Base-by-base conservation (phyloP, 2,329 filamentous ascomycete genomes). In the Aspergillus neotritici region DNA sequence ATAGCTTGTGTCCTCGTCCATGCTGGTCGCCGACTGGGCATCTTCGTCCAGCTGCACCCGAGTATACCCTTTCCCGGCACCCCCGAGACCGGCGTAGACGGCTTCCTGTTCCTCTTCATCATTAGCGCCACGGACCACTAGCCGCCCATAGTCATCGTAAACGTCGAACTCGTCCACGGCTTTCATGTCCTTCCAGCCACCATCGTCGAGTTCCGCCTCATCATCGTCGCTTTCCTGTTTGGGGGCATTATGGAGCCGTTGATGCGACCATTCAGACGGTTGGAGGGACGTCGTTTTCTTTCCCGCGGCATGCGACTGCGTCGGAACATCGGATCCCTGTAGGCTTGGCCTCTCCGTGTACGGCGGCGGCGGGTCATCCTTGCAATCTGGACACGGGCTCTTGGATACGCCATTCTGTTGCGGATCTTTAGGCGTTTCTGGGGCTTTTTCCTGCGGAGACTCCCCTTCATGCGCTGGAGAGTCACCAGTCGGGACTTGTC, bases 1-100 rank as follows among this genome's bases (percentile, higher is more conserved):
- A 63, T 98, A 98, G 43, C 89, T 83, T 0, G 93, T 98, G 58
- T 97, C 91, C 45, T 98, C 93, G 62, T 98, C 93, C 82, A 98
- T 82, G 69, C 91, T 97, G 3, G 89, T 98, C 37, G 86, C 86
- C 21, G 90, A 96, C 63, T 94, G 82, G 11, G 84, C 90, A 66
- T 98, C 93, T 51, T 98, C 93, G 56, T 98, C 93, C 56, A 95
- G 78, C 50, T 94, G 80, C n/a, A 98, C 88, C 37, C 89, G 79
- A 1, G 93, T 98, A 64, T 98, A 98, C 4, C 93, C 93, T 66
- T 89, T 96, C 31, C 89, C 89, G 7, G 91, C 91, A 21, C 90
- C 90, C 16, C 91, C 90, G 0, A 95, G 76, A 11, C 84, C 84
- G 15, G 75, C 79, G 57, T 94, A 94, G 33, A 78, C 82, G 48